Conservation (phyloP, 2,329 filamentous ascomycete species). For the Drechslerella coelobrocha region DNA sequence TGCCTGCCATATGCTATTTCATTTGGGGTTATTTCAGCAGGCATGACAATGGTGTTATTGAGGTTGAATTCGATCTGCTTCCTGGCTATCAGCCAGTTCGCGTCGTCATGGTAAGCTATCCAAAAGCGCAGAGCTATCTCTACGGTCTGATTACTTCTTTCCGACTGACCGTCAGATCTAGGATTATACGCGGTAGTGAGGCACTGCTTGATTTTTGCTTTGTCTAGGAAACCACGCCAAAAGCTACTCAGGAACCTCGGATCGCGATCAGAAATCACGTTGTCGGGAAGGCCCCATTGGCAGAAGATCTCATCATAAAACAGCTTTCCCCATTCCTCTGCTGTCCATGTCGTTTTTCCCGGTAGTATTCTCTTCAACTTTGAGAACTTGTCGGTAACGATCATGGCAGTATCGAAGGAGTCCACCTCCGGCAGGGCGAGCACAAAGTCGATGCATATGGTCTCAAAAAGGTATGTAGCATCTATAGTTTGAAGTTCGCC, state of each 20-base stretch:
- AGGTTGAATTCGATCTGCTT: background rate
- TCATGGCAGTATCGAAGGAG: background rate
- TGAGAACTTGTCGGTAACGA: background rate
- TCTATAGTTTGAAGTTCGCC: background rate
- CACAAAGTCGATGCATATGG: background rate
- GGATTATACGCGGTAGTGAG: background rate
- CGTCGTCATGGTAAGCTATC: background rate
- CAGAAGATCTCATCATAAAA: background rate
- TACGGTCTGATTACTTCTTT: background rate
- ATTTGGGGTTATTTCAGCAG: background rate
- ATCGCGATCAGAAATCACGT: background rate
- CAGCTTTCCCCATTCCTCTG: background rate
- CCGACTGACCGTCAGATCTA: background rate
- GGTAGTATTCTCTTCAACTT: background rate
- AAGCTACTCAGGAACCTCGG: background rate
- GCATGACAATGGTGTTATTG: background rate
- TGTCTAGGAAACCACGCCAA: background rate
- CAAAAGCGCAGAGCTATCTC: background rate
- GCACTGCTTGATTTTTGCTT: background rate
- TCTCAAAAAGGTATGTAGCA: background rate
- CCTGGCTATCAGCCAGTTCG: background rate
- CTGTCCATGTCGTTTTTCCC: background rate
- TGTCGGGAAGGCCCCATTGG: background rate
- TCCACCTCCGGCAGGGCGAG: background rate
- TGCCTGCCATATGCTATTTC: background rate